phyloP scores from a whole-genome alignment of 2,329 filamentous ascomycete species.

The Fusarium nanum region DNA sequence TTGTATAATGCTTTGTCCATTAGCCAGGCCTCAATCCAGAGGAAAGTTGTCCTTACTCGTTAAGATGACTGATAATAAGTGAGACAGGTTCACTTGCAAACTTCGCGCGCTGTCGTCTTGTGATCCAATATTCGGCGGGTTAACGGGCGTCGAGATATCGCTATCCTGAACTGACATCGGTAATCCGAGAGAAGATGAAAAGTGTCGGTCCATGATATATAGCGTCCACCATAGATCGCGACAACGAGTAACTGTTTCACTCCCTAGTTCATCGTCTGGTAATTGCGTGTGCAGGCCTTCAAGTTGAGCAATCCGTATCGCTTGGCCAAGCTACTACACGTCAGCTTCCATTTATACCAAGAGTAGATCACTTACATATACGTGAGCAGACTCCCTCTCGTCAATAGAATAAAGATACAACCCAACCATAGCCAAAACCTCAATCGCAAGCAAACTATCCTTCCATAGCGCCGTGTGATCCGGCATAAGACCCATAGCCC shows the following conservation, averaged over 20 bases:
- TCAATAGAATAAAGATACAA: constrained; percentile 55
- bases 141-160: constrained; percentile 53
- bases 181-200: constrained; percentile 54
- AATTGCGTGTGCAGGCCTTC: constrained; percentile 56
- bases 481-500: constrained; percentile 53
- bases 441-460: constrained; percentile 53
- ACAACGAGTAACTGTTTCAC: constrained; percentile 48
- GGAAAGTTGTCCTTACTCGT: constrained; percentile 44
- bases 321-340: constrained; percentile 51
- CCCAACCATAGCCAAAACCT: constrained; percentile 51
- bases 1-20: constrained; percentile 50
- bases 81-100: constrained; percentile 53
- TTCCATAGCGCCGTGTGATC: constrained; percentile 51
- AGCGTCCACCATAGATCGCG: constrained; percentile 57
- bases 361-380: constrained; percentile 46
- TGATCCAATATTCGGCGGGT: constrained; percentile 43
- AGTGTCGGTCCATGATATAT: constrained; percentile 56
- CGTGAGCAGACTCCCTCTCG: constrained; percentile 50
- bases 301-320: constrained; percentile 55
- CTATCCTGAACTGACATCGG: constrained; percentile 54
- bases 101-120: constrained; percentile 49
- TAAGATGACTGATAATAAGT: constrained; percentile 52
- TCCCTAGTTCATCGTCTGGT: constrained; percentile 51
- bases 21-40: no score
- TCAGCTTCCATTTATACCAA: no score